Evolutionary conservation across 139 green algal species (phyloP).

Genomic region (Astrephomene gubernaculifera): DNA sequence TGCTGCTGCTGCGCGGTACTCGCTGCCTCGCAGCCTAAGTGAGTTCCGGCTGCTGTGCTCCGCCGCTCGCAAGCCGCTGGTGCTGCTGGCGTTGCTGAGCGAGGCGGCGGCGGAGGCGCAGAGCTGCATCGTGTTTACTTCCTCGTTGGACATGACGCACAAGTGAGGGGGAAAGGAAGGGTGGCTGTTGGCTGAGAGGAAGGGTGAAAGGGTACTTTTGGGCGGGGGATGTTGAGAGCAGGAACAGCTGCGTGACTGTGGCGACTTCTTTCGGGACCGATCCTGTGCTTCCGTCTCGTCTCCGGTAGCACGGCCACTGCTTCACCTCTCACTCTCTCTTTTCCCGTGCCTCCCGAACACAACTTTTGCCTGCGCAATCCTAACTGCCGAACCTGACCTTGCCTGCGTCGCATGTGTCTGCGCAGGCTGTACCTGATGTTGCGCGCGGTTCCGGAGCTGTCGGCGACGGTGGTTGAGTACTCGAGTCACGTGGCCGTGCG

Average conservation of each 20-base stretch:
- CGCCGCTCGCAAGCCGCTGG: slow-evolving; percentile 77
- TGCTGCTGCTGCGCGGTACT: slow-evolving; percentile 53
- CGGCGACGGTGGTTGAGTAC: slow-evolving; percentile 69
- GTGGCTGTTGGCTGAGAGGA: too few species aligned
- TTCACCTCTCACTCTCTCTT: too few species aligned
- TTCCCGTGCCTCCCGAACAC: too few species aligned
- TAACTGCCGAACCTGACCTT: too few species aligned
- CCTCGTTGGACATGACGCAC: slow-evolving; percentile 84
- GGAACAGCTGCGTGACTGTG: too few species aligned
- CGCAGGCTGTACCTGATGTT: slow-evolving; percentile 78
- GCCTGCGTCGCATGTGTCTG: too few species aligned
- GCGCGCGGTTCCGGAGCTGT: neutral
- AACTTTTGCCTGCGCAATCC: too few species aligned
- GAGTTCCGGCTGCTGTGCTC: slow-evolving; percentile 84
- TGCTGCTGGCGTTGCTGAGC: slow-evolving; percentile 77
- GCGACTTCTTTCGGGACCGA: too few species aligned
- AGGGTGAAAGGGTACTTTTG: too few species aligned
- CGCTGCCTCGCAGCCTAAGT: slow-evolving; percentile 77
- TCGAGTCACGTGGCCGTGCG: slow-evolving; percentile 48
- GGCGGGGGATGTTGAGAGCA: too few species aligned
- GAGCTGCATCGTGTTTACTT: slow-evolving; percentile 87
- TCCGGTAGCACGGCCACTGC: too few species aligned
- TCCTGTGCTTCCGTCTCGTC: too few species aligned
- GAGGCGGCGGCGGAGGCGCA: slow-evolving; percentile 61
- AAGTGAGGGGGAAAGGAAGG: slow-evolving; percentile 44